phyloP scores from a whole-genome alignment of 345 rosid species.

The Litchi chinensis region DNA sequence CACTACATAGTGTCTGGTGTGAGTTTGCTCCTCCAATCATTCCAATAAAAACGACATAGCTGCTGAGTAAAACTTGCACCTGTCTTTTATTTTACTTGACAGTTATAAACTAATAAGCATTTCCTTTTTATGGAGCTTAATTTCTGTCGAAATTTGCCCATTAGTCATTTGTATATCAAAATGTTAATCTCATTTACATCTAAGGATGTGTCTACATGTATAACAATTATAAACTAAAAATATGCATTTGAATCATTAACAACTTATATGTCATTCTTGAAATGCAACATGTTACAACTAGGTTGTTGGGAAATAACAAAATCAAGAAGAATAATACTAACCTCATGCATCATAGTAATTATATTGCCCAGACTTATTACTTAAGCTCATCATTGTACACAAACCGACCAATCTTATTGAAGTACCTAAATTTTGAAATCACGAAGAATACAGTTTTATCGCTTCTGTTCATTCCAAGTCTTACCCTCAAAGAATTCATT shows the following conservation, averaged over 20 bases:
- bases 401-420: not conserved
- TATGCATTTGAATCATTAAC: not conserved
- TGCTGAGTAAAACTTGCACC: not conserved
- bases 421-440: not conserved
- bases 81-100: not conserved
- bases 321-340: not conserved
- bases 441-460: conserved; percentile 36
- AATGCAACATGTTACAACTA: not conserved
- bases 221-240: not conserved
- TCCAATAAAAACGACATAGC: no score
- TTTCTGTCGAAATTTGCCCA: not conserved
- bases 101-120: no score
- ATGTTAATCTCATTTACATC: not conserved
- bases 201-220: not conserved
- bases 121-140: no score
- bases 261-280: not conserved
- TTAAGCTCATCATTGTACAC: conserved; percentile 14
- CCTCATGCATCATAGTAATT: not conserved
- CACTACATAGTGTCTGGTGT: no score
- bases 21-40: no score
- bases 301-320: not conserved
- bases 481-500: conserved; percentile 93
- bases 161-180: not conserved
- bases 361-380: conserved; percentile 17
- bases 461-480: conserved; percentile 78